Conservation (phyloP, 768 basidiomycete genomes). For the Ephemerocybe angulata region DNA sequence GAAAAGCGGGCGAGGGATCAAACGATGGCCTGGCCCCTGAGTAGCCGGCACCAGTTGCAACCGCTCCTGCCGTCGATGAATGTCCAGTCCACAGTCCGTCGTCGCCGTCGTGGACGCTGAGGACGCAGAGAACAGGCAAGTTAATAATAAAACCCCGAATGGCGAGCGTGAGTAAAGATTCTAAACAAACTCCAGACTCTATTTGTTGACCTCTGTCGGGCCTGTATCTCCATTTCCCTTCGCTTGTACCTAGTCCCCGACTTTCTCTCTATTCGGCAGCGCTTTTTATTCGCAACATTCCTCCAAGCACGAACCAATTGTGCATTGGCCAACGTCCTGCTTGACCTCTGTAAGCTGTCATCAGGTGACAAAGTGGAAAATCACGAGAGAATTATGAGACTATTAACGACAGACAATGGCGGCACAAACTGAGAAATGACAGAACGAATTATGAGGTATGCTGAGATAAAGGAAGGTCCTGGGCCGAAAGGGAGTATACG, state of each 20-base stretch:
- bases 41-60: background rate
- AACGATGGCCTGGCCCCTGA: background rate
- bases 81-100: background rate
- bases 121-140: background rate
- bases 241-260: background rate
- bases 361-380: constrained; percentile 1
- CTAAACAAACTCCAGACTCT: background rate
- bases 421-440: background rate
- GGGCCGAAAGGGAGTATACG: background rate
- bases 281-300: background rate
- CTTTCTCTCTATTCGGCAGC: background rate
- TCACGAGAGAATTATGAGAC: background rate
- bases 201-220: background rate
- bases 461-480: constrained; percentile 1
- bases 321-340: no score
- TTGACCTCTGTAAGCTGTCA: no score
- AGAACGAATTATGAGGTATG: constrained; percentile 9
- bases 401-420: background rate
- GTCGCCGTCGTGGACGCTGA: constrained; percentile 1
- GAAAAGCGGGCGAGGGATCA: background rate
- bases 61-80: background rate
- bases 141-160: background rate
- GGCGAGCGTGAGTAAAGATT: constrained; percentile 11
- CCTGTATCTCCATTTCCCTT: background rate
- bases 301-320: no score